These are phyloP conservation scores for Malassezia globosa DNA, from an alignment of 1,284 basidiomycete species.

Conservation along the genomic window DNA sequence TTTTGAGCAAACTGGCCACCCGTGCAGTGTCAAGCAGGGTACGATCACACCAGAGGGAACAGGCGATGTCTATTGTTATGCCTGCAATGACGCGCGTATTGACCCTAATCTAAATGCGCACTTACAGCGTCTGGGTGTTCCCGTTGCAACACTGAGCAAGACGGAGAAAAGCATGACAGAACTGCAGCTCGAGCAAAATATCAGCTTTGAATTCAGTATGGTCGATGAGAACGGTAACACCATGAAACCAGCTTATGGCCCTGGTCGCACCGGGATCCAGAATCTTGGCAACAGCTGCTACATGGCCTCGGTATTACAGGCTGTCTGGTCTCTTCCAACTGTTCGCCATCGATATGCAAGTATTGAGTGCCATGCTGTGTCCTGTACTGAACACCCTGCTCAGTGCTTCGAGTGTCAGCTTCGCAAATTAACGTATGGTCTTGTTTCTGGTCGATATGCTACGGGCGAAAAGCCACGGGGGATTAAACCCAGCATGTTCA, in stretches of 20 bases:
- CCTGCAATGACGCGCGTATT: slow-evolving; percentile 72
- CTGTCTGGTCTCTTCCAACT: slow-evolving; percentile 65
- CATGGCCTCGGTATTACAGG: slow-evolving; percentile 86
- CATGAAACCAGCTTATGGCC: slow-evolving; percentile 76
- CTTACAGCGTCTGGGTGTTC: slow-evolving; percentile 73
- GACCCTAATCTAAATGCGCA: slow-evolving; percentile 70
- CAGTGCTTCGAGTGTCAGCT: slow-evolving; percentile 92
- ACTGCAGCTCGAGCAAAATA: slow-evolving; percentile 91
- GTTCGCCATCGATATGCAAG: slow-evolving; percentile 67
- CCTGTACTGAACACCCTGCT: slow-evolving; percentile 62
- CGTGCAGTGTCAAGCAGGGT: slow-evolving; percentile 82
- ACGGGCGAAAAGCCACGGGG: slow-evolving; percentile 56
- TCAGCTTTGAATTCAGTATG: slow-evolving; percentile 87
- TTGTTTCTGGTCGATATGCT: slow-evolving; percentile 83
- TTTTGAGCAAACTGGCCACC: slow-evolving; percentile 64
- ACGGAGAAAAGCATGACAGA: slow-evolving; percentile 97
- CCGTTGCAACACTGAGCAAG: slow-evolving; percentile 69
- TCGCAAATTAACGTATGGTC: slow-evolving; percentile 79
- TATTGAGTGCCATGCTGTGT: slow-evolving; percentile 55
- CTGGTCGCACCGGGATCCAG: slow-evolving; percentile 72
- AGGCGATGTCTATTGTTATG: slow-evolving; percentile 89
- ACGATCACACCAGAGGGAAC: slow-evolving; percentile 91
- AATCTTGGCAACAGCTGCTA: slow-evolving; percentile 98
- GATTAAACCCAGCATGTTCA: slow-evolving; percentile 72
- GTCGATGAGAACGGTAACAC: slow-evolving; percentile 79